phyloP scores from a whole-genome alignment of 2,329 filamentous ascomycete genomes.

The Aspergillus glaucus region DNA sequence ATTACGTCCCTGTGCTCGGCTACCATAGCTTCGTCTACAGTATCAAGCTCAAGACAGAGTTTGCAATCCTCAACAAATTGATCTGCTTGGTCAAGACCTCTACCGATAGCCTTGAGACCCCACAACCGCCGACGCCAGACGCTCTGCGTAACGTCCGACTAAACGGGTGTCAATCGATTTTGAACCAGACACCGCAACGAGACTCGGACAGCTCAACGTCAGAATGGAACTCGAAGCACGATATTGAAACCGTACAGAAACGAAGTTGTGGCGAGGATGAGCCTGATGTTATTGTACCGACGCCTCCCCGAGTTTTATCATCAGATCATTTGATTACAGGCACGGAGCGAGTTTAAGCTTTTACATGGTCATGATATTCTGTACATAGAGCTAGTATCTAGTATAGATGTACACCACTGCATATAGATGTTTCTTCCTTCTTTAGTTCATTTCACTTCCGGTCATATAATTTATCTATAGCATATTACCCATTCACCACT shows the following conservation, averaged over 20 bases:
- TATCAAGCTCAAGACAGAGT: conserved; percentile 42
- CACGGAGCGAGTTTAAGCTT: too few species aligned
- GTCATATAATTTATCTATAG: too few species aligned
- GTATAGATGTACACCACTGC: too few species aligned
- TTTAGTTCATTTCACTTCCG: too few species aligned
- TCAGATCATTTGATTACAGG: too few species aligned
- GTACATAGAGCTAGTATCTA: too few species aligned
- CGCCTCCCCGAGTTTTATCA: too few species aligned
- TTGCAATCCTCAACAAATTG: conserved; percentile 35
- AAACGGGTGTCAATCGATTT: neutral
- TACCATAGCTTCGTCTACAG: conserved; percentile 36
- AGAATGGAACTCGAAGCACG: neutral
- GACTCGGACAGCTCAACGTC: neutral
- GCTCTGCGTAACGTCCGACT: neutral
- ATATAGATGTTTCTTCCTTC: too few species aligned
- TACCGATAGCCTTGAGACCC: neutral
- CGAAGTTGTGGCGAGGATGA: too few species aligned
- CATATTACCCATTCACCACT: too few species aligned
- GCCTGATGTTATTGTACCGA: too few species aligned
- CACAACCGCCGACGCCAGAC: neutral
- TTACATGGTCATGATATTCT: too few species aligned
- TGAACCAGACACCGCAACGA: neutral
- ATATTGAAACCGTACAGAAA: neutral
- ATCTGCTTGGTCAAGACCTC: conserved; percentile 18
- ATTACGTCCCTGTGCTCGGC: conserved; percentile 31